Conservation (phyloP, 139 green algal genomes). For the Edaphochlamys debaryana region DNA sequence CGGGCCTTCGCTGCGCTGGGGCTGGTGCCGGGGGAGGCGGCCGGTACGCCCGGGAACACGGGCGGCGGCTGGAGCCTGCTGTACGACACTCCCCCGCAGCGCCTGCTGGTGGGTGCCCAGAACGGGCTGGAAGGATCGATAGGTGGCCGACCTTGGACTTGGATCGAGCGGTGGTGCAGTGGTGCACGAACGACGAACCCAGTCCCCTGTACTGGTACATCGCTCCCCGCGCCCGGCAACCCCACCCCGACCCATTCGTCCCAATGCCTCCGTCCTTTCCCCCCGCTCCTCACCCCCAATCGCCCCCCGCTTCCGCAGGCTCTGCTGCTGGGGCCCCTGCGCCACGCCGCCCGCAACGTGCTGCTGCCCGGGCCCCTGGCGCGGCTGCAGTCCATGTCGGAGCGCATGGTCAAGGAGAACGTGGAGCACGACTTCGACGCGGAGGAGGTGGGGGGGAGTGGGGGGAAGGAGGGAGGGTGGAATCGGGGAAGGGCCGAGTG, state of each 20-base stretch:
- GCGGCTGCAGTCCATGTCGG: constrained; percentile 11
- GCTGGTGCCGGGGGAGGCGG: neutral
- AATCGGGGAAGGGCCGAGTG: neutral
- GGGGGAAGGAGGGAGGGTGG: neutral
- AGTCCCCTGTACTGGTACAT: no score
- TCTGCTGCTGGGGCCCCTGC: constrained; percentile 2
- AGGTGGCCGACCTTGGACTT: no score
- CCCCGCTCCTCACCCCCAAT: neutral
- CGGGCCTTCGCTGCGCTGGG: neutral
- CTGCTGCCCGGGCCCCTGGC: neutral
- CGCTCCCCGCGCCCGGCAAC: no score
- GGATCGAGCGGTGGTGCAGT: no score
- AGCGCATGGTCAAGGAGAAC: constrained; percentile 14
- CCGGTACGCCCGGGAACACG: neutral
- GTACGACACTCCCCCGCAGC: neutral
- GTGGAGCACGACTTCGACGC: constrained; percentile 32
- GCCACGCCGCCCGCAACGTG: neutral
- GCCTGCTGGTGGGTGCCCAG: no score
- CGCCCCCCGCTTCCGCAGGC: neutral
- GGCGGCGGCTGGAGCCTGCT: neutral
- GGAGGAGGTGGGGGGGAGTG: neutral
- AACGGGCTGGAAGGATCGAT: no score
- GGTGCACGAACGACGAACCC: no score
- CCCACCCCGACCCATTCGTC: no score
- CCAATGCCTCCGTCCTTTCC: no score